Percentiles rank a stretch among this genome's conserved stretches.
phyloP scores from a whole-genome alignment of 2,329 filamentous ascomycete species.

The Nothopassalora personata region DNA sequence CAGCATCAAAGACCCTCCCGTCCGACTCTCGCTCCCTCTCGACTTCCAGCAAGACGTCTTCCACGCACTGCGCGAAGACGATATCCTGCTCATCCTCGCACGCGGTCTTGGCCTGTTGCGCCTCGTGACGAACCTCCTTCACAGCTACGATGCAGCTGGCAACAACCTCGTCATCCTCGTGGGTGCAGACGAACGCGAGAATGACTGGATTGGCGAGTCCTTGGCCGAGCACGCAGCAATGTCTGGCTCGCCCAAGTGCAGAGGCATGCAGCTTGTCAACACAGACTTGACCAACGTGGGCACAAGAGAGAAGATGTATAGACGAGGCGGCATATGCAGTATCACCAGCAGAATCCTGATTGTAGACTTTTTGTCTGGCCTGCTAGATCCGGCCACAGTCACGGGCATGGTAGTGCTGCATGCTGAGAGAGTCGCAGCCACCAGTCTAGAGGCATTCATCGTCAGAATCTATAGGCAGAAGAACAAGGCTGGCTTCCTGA shows the following conservation, averaged over 20 bases:
- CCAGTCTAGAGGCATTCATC: constrained; percentile 91
- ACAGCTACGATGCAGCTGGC: constrained; percentile 92
- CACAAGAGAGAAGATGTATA: constrained; percentile 86
- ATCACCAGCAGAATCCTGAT: constrained; percentile 94
- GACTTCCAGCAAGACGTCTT: constrained; percentile 95
- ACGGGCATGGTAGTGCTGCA: constrained; percentile 85
- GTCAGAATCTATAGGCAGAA: constrained; percentile 87
- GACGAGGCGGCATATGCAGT: constrained; percentile 83
- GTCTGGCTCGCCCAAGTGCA: constrained; percentile 73
- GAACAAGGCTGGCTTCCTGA: constrained; percentile 90
- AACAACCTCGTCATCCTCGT: constrained; percentile 88
- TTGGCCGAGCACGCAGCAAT: constrained; percentile 92
- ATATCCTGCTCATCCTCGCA: constrained; percentile 89
- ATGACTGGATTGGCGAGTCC: constrained; percentile 94
- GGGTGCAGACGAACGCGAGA: constrained; percentile 86
- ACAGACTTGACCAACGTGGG: constrained; percentile 87
- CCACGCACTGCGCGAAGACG: constrained; percentile 79
- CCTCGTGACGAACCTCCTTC: constrained; percentile 89
- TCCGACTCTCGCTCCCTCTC: constrained; percentile 76
- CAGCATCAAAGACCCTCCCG: constrained; percentile 42
- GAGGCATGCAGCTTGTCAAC: constrained; percentile 86
- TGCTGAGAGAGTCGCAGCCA: constrained; percentile 78
- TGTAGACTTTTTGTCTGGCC: constrained; percentile 80
- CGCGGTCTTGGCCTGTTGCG: constrained; percentile 87
- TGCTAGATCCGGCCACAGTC: constrained; percentile 76